Evolutionary conservation across 441 rosid species (phyloP).

Genomic region (Cnidoscolus chayamansa): DNA sequence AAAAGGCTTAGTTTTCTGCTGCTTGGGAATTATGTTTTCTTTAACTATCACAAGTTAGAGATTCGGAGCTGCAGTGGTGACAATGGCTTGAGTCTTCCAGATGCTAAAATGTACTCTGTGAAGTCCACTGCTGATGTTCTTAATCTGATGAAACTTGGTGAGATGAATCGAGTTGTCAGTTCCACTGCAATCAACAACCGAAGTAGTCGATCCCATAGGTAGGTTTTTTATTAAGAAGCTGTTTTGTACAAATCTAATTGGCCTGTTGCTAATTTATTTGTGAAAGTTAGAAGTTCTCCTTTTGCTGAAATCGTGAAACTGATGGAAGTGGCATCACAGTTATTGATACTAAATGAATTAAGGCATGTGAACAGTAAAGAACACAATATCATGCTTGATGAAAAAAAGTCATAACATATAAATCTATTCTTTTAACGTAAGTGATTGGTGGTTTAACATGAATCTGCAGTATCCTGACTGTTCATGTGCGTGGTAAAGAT

Average conservation of each 20-base stretch:
- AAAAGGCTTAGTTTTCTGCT: not conserved
- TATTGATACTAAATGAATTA: not conserved
- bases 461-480: conserved; percentile 61
- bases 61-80: conserved; percentile 68
- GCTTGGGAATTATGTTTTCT: conserved; percentile 29
- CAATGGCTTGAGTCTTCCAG: conserved; percentile 71
- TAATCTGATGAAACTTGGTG: conserved; percentile 77
- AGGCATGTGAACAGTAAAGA: not conserved
- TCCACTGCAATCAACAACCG: conserved; percentile 71
- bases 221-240: conserved; percentile 20
- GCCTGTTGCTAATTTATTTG: conserved; percentile 6
- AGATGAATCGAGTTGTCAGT: conserved; percentile 68
- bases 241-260: not conserved
- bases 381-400: not conserved
- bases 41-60: conserved; percentile 66
- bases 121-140: conserved; percentile 71
- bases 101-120: conserved; percentile 75
- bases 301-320: not conserved
- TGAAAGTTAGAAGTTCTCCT: not conserved
- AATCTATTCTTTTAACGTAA: conserved; percentile 13
- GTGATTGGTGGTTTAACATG: conserved; percentile 22
- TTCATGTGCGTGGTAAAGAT: conserved; percentile 82
- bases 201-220: conserved; percentile 96
- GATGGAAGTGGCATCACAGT: not conserved
- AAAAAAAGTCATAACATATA: not conserved